These are phyloP conservation scores for Sporothrix sp. DNA, from an alignment of 2,329 filamentous ascomycete genomes.

Conservation along the genomic window DNA sequence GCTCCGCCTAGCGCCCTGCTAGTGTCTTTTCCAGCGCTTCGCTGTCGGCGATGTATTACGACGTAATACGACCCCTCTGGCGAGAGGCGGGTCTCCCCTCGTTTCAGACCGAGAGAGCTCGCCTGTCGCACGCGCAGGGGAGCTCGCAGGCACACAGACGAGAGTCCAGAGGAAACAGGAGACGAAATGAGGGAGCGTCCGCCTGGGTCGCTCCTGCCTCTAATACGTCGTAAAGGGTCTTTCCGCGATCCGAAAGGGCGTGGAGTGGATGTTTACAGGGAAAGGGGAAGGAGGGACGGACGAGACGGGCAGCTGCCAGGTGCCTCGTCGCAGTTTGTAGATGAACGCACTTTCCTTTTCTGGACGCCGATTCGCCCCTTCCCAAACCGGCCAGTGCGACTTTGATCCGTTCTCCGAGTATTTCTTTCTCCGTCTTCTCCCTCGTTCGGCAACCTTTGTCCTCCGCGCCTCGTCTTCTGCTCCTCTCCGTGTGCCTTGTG, in stretches of 20 bases:
- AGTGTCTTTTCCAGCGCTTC: background rate
- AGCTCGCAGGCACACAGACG: background rate
- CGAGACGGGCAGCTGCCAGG: background rate
- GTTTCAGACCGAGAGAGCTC: slow-evolving; percentile 1
- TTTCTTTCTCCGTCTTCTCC: background rate
- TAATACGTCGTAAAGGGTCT: background rate
- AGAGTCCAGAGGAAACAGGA: background rate
- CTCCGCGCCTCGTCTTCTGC: background rate
- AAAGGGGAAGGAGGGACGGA: background rate
- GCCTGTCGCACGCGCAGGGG: background rate
- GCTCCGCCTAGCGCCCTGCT: background rate
- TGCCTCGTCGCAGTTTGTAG: background rate
- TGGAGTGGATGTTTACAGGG: background rate
- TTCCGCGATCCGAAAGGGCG: background rate
- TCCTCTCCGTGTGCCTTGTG: slow-evolving; percentile 1
- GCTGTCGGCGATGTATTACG: no score
- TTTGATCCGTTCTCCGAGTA: background rate
- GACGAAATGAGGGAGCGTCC: background rate
- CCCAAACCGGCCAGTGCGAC: background rate
- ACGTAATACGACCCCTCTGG: background rate
- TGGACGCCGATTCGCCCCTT: background rate
- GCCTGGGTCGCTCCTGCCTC: no score
- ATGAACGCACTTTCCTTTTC: background rate
- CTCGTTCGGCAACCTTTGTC: background rate
- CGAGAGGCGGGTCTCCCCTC: slow-evolving; percentile 3